phyloP scores from a whole-genome alignment of 1,284 basidiomycete species.

The Hortiboletus rubellus region DNA sequence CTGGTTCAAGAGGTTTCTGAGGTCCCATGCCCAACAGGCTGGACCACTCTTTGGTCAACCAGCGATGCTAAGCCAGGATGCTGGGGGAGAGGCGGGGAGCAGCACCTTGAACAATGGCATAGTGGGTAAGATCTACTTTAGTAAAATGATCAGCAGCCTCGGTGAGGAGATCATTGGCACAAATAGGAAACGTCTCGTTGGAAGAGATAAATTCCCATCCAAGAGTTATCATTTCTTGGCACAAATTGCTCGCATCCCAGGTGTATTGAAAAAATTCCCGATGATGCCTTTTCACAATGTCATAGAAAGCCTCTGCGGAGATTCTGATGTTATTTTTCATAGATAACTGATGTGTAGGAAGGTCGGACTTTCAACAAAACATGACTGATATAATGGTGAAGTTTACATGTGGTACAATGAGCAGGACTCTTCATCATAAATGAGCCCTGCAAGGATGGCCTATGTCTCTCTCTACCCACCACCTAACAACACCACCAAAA shows the following conservation, averaged over 20 bases:
- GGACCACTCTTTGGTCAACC: slow-evolving; percentile 10
- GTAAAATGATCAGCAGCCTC: slow-evolving; percentile 16
- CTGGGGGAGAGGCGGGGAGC: neutral
- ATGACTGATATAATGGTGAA: neutral
- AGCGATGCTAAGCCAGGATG: slow-evolving; percentile 1
- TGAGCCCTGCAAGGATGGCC: slow-evolving; percentile 4
- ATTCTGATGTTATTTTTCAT: neutral
- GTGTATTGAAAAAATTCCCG: neutral
- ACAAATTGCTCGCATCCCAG: slow-evolving; percentile 4
- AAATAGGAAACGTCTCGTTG: neutral
- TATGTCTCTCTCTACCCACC: slow-evolving; percentile 7
- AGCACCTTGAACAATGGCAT: neutral
- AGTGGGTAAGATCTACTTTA: neutral
- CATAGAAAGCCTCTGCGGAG: neutral
- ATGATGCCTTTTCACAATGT: neutral
- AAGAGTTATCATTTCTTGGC: slow-evolving; percentile 8
- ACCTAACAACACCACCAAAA: slow-evolving; percentile 7
- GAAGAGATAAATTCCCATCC: slow-evolving; percentile 3
- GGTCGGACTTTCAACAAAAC: neutral
- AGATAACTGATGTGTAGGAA: neutral
- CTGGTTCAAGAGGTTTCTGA: neutral
- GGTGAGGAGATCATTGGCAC: slow-evolving; percentile 5
- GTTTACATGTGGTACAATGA: slow-evolving; percentile 3
- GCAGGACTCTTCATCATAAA: neutral
- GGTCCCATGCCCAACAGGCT: slow-evolving; percentile 1